These are phyloP conservation scores for Cutaneotrichosporon sp. DNA, from an alignment of 1,284 basidiomycete genomes.

Conservation along the genomic window DNA sequence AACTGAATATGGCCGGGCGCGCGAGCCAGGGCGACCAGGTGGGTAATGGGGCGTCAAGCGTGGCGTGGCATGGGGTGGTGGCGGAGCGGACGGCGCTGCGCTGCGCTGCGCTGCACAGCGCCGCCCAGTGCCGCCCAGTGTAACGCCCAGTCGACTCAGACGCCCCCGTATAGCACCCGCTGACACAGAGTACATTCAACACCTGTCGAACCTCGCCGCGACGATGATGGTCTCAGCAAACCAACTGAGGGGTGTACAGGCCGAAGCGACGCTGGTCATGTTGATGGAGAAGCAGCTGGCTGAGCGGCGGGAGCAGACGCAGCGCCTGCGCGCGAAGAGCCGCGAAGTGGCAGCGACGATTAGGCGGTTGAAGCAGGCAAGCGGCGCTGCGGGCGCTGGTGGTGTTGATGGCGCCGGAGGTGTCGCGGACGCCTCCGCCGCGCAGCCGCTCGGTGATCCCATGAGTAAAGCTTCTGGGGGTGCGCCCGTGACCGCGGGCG, in stretches of 20 bases:
- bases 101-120: too few species aligned
- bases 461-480: too few species aligned
- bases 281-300: constrained; percentile 43
- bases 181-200: constrained; percentile 40
- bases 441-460: too few species aligned
- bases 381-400: too few species aligned
- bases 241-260: constrained; percentile 38
- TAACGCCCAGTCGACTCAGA: background rate
- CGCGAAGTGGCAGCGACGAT: constrained; percentile 15
- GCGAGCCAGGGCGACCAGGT: constrained; percentile 44
- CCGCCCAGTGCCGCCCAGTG: too few species aligned
- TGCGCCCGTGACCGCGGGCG: too few species aligned
- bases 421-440: too few species aligned
- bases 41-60: background rate
- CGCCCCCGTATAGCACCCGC: background rate
- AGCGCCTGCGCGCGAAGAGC: constrained; percentile 23
- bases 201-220: constrained; percentile 40
- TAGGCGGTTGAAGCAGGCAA: constrained; percentile 8
- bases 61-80: background rate
- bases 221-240: constrained; percentile 44
- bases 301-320: constrained; percentile 31
- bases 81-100: background rate
- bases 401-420: too few species aligned
- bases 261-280: constrained; percentile 42
- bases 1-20: constrained; percentile 30